Evolutionary conservation across 2,329 filamentous ascomycete genomes (phyloP).

Genomic region (Arachnomyces sp.): DNA sequence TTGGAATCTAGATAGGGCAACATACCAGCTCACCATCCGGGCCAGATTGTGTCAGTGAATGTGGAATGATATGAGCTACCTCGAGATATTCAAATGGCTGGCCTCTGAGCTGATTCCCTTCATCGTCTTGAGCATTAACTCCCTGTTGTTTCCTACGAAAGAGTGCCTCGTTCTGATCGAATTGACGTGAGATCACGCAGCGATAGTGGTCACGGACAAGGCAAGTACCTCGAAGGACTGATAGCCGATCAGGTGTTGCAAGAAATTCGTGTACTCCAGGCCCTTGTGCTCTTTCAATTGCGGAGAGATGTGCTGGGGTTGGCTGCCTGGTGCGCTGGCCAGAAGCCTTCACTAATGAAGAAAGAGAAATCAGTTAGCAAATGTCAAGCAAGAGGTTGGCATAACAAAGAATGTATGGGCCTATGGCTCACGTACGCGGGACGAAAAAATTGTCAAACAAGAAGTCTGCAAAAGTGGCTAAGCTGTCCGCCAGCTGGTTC

Average conservation of each 20-base stretch:
- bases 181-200: slow-evolving; percentile 13
- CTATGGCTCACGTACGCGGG: slow-evolving; percentile 7
- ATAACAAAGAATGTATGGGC: background rate
- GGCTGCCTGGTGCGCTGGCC: slow-evolving; percentile 11
- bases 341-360: slow-evolving; percentile 12
- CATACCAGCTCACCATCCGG: slow-evolving; percentile 10
- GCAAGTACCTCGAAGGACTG: slow-evolving; percentile 10
- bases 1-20: background rate
- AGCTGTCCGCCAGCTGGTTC: background rate
- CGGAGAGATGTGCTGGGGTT: slow-evolving; percentile 11
- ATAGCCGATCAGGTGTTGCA: slow-evolving; percentile 11
- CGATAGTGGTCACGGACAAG: slow-evolving; percentile 13
- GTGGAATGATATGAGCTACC: slow-evolving; percentile 15
- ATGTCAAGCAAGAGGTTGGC: slow-evolving; percentile 3
- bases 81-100: slow-evolving; percentile 8
- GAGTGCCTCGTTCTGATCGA: slow-evolving; percentile 12
- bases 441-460: slow-evolving; percentile 14
- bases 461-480: slow-evolving; percentile 10
- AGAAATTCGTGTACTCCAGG: slow-evolving; percentile 3
- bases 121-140: slow-evolving; percentile 11
- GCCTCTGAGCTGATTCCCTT: slow-evolving; percentile 9
- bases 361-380: background rate
- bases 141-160: slow-evolving; percentile 8
- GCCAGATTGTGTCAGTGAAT: slow-evolving; percentile 13
- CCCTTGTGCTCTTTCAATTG: slow-evolving; percentile 5